These are phyloP conservation scores for Zygoascus bituminiphila DNA, from an alignment of 805 yeast genomes.

Conservation along the genomic window DNA sequence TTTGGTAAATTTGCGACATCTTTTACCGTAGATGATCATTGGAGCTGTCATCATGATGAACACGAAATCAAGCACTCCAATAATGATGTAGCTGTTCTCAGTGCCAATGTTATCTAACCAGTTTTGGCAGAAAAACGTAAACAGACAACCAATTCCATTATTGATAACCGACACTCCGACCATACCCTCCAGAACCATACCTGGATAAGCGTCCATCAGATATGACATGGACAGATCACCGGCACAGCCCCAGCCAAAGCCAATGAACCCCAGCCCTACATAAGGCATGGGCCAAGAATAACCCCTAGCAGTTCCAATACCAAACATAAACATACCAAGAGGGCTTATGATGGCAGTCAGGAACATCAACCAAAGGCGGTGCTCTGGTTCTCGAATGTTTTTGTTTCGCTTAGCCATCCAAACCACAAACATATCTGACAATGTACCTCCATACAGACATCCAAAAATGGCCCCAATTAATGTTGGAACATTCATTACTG, in stretches of 20 bases:
- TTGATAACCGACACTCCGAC: slow-evolving; percentile 51
- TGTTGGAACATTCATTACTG: slow-evolving; percentile 66
- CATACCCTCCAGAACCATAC: slow-evolving; percentile 46
- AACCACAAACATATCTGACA: slow-evolving; percentile 49
- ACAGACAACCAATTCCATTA: slow-evolving; percentile 52
- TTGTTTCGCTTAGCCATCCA: slow-evolving; percentile 17
- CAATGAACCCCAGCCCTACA: slow-evolving; percentile 49
- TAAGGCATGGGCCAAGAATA: slow-evolving; percentile 46
- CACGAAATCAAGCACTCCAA: slow-evolving; percentile 47
- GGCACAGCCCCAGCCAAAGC: slow-evolving; percentile 47
- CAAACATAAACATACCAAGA: slow-evolving; percentile 49
- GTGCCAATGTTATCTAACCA: slow-evolving; percentile 47
- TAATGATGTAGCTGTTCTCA: slow-evolving; percentile 47
- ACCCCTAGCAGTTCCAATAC: slow-evolving; percentile 49
- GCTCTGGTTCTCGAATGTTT: slow-evolving; percentile 39
- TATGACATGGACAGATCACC: slow-evolving; percentile 54
- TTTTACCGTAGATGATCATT: slow-evolving; percentile 51
- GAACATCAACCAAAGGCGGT: slow-evolving; percentile 43
- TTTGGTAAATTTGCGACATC: slow-evolving; percentile 35
- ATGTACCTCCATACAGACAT: slow-evolving; percentile 40
- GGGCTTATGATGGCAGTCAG: slow-evolving; percentile 45
- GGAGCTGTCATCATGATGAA: slow-evolving; percentile 50
- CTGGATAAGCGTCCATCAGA: slow-evolving; percentile 48
- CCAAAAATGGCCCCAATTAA: slow-evolving; percentile 47
- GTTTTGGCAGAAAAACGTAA: slow-evolving; percentile 51